Evolutionary conservation across 192 early-diverging fungal genomes (phyloP), one percentile per base, ranked within the genome.

Genomic region (Rhizophagus clarus): DNA sequence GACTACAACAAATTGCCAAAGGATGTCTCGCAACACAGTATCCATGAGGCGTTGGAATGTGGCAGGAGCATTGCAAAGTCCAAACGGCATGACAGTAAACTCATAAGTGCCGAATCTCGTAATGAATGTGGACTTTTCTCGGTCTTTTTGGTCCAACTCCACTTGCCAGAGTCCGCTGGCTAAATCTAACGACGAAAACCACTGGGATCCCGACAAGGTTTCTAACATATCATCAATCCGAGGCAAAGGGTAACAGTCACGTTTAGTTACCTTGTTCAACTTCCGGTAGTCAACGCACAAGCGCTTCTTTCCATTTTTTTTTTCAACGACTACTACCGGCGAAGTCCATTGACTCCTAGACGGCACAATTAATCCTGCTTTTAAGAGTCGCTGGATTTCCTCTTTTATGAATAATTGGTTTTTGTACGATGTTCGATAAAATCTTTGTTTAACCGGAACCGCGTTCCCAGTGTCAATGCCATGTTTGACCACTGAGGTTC

Each of bases 221-320:
- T 80, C 77, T 0, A 88, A 63, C 0, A 88, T 1, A 7, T 89
- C 86, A 1, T 80, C 74, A 6, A 88, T 85, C 0, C 64, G 51
- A 6, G 87, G 88, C 29, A 89, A 62, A 0, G 88, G 83, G 72
- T 86, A 87, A 1, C 60, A 20, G 66, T 89, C 81, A 22, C 79
- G 74, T 29, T 76, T 71, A 5, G 88, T 88, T 6, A 83, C 60
- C 3, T 64, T 32, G 74, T 90, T 89, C 0, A 89, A 70, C 14
- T 76, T 63, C 22, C 81, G 77, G 71, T 89, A 90, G 62, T 90
- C 86, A 0, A 88, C 34, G 40, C 83, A 83, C 0, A 88, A 45
- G 0, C 87, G n/a, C 85, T 28, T 7, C 64, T 71, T 0, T 83
- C 82, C 71, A 85, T 82, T n/a, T 84, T 82, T 56, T 90, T 90